These are phyloP conservation scores for Solanum aculeatissimum DNA, from an alignment of 305 asterid species.

Conservation along the genomic window DNA sequence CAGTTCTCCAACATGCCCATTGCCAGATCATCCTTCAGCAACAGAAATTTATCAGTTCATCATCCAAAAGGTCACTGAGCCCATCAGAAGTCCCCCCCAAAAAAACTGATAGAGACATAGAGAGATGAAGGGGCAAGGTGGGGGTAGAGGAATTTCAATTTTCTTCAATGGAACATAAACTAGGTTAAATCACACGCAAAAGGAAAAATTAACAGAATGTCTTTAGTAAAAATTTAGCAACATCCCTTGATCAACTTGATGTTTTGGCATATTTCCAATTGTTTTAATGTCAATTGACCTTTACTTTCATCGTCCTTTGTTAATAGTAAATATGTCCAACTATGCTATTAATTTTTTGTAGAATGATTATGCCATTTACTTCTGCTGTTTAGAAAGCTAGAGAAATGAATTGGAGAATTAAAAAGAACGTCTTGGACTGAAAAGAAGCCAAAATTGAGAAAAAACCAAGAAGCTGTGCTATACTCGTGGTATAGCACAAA, in stretches of 20 bases:
- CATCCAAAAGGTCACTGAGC: background rate
- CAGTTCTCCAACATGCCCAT: slow-evolving; percentile 64
- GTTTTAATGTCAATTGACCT: background rate
- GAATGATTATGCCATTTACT: background rate
- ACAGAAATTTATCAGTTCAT: background rate
- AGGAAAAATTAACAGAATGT: background rate
- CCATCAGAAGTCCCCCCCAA: background rate
- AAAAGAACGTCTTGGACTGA: background rate
- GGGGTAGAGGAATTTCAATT: background rate
- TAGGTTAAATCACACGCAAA: background rate
- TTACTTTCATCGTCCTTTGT: background rate
- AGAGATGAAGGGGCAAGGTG: background rate
- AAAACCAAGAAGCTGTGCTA: background rate
- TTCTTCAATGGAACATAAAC: background rate
- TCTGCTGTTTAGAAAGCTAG: background rate
- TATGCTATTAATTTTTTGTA: background rate
- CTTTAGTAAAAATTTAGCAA: background rate
- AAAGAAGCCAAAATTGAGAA: background rate
- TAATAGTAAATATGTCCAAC: background rate
- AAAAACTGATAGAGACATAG: background rate
- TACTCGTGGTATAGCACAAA: background rate
- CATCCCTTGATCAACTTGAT: background rate
- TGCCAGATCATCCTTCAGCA: slow-evolving; percentile 64
- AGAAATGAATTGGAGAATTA: background rate
- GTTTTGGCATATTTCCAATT: background rate